Evolutionary conservation across 148 eudicot genomes (phyloP).

Genomic region (Chenopodium berlandieri): DNA sequence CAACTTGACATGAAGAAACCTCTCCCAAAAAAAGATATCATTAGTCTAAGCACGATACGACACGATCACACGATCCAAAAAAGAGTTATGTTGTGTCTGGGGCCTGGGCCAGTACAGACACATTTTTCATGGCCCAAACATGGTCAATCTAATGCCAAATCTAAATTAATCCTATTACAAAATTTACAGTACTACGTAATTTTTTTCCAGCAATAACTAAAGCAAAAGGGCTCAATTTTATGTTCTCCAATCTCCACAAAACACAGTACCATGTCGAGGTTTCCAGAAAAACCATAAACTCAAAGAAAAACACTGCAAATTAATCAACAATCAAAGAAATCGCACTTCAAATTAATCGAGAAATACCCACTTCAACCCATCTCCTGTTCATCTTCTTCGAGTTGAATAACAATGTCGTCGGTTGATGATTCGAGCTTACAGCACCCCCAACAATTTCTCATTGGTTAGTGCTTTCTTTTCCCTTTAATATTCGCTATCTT

Average conservation of each 20-base stretch:
- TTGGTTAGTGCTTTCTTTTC: background rate
- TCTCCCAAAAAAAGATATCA: too few species aligned
- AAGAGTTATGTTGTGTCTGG: too few species aligned
- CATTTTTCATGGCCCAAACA: too few species aligned
- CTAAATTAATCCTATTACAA: too few species aligned
- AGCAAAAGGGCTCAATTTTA: too few species aligned
- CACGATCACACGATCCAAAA: too few species aligned
- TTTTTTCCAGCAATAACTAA: too few species aligned
- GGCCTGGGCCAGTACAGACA: too few species aligned
- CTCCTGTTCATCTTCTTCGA: background rate
- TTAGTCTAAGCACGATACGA: too few species aligned
- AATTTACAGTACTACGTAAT: too few species aligned
- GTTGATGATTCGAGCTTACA: slow-evolving; percentile 16
- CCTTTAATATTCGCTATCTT: background rate
- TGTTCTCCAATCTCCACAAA: background rate
- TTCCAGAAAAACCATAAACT: background rate
- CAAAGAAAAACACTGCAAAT: background rate
- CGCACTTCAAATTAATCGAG: background rate
- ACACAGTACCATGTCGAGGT: background rate
- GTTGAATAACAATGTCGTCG: slow-evolving; percentile 14
- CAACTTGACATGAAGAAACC: too few species aligned
- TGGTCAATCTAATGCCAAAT: too few species aligned
- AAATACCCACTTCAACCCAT: background rate
- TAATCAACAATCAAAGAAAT: background rate
- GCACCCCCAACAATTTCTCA: slow-evolving; percentile 3